Evolutionary conservation across 345 rosid species (phyloP), one percentile per base, ranked within the genome.

Genomic region (Anastatica hierochuntica): DNA sequence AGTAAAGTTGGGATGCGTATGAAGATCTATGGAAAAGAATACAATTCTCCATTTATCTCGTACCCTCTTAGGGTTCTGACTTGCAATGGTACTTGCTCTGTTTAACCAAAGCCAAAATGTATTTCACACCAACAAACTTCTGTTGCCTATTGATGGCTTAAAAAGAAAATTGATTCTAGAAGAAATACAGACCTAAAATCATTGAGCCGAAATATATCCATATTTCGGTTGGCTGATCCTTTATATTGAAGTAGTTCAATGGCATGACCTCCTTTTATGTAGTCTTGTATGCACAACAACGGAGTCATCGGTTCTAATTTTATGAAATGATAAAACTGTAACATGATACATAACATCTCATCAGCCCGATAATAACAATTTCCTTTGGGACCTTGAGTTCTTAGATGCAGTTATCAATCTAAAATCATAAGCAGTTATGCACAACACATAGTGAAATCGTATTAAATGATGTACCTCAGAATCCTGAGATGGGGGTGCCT

Each of bases 11-110:
- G 67, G 16, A 88, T 61, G 6, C 86, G 96, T 56, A 68, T 45
- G 74, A 88, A 92, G 6, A 81, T 63, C 72, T 88, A 94, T 6
- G 90, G 84, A 45, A 88, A 92, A 15, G 95, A 82, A 63, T 53
- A 81, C 49, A 92, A 68, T 43, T 55, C 82, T 49, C 62, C 63
- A 61, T 74, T 66, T 44, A 64, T 62, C 46, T 78, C 75, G 55
- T 79, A 84, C 38, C 90, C 90, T 34, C 51, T 52, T 19, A 92
- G 62, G 41, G 85, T 84, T 73, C 81, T 95, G 13, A 67, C 52
- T 77, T 39, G 73, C 43, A 63, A 92, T 71, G 53, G 74, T 63
- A 23, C 94, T 72, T 40, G 81, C 94, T 76, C 96, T 92, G 82
- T 60, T 53, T 35, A 53, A 56, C 16, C 53, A 43, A 5, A 37